Percentiles rank a stretch among this genome's conserved stretches.
Evolutionary conservation across 148 eudicot genomes (phyloP).

Genomic region (Gaultheria prostrata): DNA sequence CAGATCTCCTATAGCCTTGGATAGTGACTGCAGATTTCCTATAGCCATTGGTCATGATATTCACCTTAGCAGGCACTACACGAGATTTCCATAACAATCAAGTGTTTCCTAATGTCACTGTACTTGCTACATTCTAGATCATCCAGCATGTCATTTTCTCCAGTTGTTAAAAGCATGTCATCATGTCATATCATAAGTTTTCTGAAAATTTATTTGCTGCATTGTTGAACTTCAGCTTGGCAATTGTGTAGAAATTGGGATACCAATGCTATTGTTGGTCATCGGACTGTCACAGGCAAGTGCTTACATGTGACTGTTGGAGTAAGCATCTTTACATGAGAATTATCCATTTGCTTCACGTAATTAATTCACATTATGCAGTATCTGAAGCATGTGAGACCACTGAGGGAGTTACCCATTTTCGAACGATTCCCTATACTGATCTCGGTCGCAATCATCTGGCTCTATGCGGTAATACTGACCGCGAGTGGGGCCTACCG

Average conservation of each 20-base stretch:
- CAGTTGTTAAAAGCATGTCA: neutral
- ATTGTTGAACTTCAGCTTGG: slow-evolving; percentile 59
- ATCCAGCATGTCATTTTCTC: neutral
- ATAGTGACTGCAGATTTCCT: neutral
- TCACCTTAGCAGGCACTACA: neutral
- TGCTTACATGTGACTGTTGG: slow-evolving; percentile 8
- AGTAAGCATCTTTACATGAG: neutral
- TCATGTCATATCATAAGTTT: neutral
- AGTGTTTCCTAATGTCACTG: neutral
- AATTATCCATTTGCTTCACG: slow-evolving; percentile 9
- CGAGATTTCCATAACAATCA: neutral
- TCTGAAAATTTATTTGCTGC: slow-evolving; percentile 6
- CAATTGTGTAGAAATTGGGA: slow-evolving; percentile 88
- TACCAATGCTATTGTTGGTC: slow-evolving; percentile 78
- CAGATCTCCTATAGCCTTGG: neutral
- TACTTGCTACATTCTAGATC: slow-evolving; percentile 5
- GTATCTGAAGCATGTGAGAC: slow-evolving; percentile 91
- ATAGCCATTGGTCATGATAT: neutral
- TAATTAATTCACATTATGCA: slow-evolving; percentile 27
- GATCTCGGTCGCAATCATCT: slow-evolving; percentile 62
- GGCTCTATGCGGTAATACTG: slow-evolving; percentile 85
- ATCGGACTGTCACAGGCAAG: slow-evolving; percentile 87
- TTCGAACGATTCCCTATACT: slow-evolving; percentile 91
- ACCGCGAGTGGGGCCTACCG: slow-evolving; percentile 96
- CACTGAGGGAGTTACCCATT: slow-evolving; percentile 70